phyloP scores from a whole-genome alignment of 192 early-diverging fungal genomes.

The Coemansia pectinata region DNA sequence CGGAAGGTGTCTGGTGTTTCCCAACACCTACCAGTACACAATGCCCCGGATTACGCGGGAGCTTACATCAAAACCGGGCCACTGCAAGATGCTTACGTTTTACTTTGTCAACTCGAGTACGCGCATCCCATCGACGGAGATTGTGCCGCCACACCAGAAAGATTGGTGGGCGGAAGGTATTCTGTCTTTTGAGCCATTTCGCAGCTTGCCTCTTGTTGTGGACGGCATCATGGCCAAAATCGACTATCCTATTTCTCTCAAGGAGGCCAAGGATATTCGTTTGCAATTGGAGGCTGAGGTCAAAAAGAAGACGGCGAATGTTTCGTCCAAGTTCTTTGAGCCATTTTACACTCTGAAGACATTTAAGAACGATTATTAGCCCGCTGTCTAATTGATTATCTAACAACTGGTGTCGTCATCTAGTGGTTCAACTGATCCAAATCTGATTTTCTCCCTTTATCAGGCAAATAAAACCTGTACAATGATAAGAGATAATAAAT shows the following conservation, averaged over 20 bases:
- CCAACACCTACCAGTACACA: constrained; percentile 61
- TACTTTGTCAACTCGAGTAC: neutral
- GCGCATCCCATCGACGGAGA: constrained; percentile 43
- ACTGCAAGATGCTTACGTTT: constrained; percentile 62
- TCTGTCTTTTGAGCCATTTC: neutral
- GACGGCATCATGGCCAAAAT: constrained; percentile 13
- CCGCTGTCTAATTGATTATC: too few relatives aligned
- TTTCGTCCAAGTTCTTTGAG: neutral
- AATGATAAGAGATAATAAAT: too few relatives aligned
- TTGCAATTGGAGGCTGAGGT: neutral
- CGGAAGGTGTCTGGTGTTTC: constrained; percentile 18
- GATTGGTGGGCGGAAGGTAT: constrained; percentile 6
- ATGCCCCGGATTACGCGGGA: constrained; percentile 54
- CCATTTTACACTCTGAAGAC: neutral
- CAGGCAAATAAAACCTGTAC: too few relatives aligned
- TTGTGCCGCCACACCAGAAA: constrained; percentile 41
- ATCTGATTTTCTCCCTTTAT: too few relatives aligned
- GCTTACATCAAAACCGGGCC: constrained; percentile 55
- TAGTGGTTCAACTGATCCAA: too few relatives aligned
- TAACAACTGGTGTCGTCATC: too few relatives aligned
- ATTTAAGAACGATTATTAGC: too few relatives aligned
- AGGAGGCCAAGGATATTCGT: neutral
- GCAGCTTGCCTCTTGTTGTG: constrained; percentile 19
- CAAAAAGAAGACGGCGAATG: neutral
- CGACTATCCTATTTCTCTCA: neutral